phyloP scores from a whole-genome alignment of 768 basidiomycete species.

The Leccinellum albellum region DNA sequence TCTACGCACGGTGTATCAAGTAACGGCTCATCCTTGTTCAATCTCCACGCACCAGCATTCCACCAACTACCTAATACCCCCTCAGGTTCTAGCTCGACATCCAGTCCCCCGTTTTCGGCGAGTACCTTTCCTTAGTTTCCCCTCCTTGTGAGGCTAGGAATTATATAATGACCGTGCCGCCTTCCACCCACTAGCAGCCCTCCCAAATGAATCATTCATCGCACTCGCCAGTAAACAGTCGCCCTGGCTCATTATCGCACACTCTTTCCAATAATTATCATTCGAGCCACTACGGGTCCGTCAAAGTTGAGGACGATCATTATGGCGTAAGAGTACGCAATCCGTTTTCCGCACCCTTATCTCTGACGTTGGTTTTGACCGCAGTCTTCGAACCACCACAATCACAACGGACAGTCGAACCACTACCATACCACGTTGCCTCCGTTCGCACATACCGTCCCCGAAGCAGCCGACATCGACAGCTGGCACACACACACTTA shows the following conservation, averaged over 20 bases:
- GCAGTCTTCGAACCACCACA: constrained; percentile 31
- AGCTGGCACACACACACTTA: constrained; percentile 54
- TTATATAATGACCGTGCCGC: constrained; percentile 46
- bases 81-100: constrained; percentile 67
- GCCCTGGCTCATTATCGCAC: constrained; percentile 39
- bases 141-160: constrained; percentile 38
- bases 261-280: constrained; percentile 41
- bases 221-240: constrained; percentile 48
- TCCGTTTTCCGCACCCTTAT: neutral
- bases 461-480: constrained; percentile 45
- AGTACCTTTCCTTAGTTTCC: constrained; percentile 52
- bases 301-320: constrained; percentile 69
- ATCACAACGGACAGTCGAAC: constrained; percentile 34
- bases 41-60: constrained; percentile 54
- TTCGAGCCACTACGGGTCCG: constrained; percentile 46
- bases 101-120: constrained; percentile 84
- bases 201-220: constrained; percentile 60
- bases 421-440: constrained; percentile 44
- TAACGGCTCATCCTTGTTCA: constrained; percentile 44
- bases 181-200: constrained; percentile 53
- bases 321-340: constrained; percentile 42
- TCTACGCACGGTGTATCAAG: constrained; percentile 37
- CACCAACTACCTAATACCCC: constrained; percentile 65
- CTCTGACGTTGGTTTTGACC: neutral
- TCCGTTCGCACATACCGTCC: constrained; percentile 43